Evolutionary conservation across 148 eudicot species (phyloP).

Genomic region (Rhododendron ferrugineum): DNA sequence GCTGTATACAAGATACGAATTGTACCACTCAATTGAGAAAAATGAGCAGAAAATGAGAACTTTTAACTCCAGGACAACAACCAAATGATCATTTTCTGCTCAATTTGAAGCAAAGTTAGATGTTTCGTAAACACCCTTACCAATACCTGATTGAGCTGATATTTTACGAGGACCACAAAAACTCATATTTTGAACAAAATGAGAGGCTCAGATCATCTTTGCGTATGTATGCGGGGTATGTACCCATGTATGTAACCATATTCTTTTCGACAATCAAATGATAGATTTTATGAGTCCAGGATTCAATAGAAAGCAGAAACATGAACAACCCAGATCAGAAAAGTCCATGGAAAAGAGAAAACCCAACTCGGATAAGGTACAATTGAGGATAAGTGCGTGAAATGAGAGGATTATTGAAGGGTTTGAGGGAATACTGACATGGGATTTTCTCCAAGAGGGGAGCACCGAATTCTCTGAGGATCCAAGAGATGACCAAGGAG

Average conservation of each 20-base stretch:
- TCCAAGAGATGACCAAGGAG: conserved; percentile 77
- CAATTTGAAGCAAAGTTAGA: no score
- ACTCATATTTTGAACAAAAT: no score
- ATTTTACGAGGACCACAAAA: no score
- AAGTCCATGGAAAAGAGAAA: background rate
- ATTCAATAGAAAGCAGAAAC: background rate
- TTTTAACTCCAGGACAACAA: background rate
- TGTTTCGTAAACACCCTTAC: no score
- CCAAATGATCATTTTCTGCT: no score
- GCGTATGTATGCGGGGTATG: no score
- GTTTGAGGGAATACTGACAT: conserved; percentile 35
- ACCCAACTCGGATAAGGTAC: background rate
- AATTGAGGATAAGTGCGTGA: background rate
- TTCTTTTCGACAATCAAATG: no score
- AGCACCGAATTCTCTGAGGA: conserved; percentile 74
- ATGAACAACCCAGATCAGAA: background rate
- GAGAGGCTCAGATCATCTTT: no score
- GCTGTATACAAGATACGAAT: no score
- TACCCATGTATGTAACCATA: no score
- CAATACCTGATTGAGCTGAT: no score
- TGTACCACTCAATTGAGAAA: background rate
- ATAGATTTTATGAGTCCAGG: background rate
- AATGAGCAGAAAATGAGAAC: background rate
- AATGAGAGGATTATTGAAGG: background rate
- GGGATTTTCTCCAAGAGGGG: conserved; percentile 69